These are phyloP conservation scores for Picocystis salinarum DNA, from an alignment of 139 green algal genomes.

Conservation along the genomic window DNA sequence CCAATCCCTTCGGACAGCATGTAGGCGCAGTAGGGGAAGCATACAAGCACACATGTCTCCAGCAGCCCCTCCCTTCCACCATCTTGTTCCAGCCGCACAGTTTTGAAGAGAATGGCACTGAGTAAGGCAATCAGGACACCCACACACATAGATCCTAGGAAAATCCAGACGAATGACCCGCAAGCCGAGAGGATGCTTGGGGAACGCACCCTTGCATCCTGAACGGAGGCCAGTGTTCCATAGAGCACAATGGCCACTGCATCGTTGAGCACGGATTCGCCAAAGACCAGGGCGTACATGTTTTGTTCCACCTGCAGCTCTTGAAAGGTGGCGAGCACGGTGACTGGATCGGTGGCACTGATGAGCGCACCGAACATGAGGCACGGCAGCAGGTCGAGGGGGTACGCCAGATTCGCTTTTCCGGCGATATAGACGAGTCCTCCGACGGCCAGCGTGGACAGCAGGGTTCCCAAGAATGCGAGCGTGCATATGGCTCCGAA, in stretches of 20 bases:
- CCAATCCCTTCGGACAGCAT: conserved; percentile 40
- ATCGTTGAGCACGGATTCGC: conserved; percentile 66
- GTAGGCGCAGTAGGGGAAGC: conserved; percentile 43
- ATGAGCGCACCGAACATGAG: conserved; percentile 37
- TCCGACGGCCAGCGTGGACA: conserved; percentile 30
- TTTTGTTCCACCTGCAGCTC: conserved; percentile 18
- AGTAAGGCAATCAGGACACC: conserved; percentile 22
- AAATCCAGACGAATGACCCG: background rate
- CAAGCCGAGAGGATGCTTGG: background rate
- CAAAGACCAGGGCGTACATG: conserved; percentile 67
- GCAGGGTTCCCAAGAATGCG: conserved; percentile 44
- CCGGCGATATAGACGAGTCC: conserved; percentile 36
- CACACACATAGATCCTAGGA: conserved; percentile 5
- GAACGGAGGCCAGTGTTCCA: conserved; percentile 25
- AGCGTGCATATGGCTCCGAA: conserved; percentile 38
- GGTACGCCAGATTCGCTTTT: conserved; percentile 13
- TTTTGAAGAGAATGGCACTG: conserved; percentile 2
- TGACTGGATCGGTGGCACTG: conserved; percentile 46
- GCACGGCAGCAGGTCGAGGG: conserved; percentile 16
- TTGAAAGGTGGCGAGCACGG: conserved; percentile 18
- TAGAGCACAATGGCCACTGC: conserved; percentile 64
- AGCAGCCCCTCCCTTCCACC: conserved; percentile 11
- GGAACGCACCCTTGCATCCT: background rate
- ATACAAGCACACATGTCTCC: conserved; percentile 37
- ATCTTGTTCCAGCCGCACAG: too few relatives aligned